Conservation (phyloP, 306 rosid genomes). For the Malus asiatica region DNA sequence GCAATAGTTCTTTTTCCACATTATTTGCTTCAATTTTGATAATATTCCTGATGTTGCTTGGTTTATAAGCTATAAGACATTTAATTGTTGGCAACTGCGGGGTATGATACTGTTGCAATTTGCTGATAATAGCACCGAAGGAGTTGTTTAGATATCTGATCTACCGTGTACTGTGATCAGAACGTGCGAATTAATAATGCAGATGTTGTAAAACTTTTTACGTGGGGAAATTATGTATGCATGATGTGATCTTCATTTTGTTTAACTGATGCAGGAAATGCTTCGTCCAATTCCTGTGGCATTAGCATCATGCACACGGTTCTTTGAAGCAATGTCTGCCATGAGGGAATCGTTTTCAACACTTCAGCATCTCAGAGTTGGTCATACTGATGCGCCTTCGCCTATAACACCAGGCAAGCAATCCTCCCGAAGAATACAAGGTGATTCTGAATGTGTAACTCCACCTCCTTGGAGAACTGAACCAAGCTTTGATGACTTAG, state of each 20-base stretch:
- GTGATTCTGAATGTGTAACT: conserved; percentile 50
- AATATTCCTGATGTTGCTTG: not conserved
- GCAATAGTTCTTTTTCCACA: not conserved
- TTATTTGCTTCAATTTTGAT: not conserved
- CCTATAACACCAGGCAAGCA: conserved; percentile 54
- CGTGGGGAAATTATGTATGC: not conserved
- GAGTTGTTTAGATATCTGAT: not conserved
- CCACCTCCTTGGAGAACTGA: conserved; percentile 71
- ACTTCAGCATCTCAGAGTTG: conserved; percentile 79
- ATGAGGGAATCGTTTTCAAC: conserved; percentile 92
- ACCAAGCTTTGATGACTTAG: conserved; percentile 51
- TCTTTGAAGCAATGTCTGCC: conserved; percentile 97
- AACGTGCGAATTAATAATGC: not conserved
- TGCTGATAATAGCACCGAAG: not conserved
- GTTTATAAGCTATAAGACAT: not conserved
- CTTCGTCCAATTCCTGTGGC: conserved; percentile 97
- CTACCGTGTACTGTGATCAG: not conserved
- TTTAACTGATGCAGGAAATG: conserved; percentile 58
- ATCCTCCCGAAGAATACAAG: conserved; percentile 41
- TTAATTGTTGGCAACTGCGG: not conserved
- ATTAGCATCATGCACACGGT: conserved; percentile 87
- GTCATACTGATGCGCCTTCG: conserved; percentile 36
- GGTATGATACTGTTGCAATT: not conserved
- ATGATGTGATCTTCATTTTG: not conserved
- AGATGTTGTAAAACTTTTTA: not conserved